phyloP scores from a whole-genome alignment of 345 rosid genomes.

The Hypericum perforatum region DNA sequence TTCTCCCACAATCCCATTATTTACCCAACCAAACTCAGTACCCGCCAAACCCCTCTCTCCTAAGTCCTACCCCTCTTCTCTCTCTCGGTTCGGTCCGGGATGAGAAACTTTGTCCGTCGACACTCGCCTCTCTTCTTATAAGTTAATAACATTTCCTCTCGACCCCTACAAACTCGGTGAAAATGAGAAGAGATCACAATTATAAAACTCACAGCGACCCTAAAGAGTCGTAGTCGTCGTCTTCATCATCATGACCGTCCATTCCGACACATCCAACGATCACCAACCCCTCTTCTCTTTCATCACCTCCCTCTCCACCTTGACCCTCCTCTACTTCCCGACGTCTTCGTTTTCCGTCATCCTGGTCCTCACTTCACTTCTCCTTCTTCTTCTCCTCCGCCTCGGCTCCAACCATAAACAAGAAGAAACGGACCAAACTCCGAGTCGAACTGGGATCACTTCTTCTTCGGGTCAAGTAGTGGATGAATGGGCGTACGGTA shows the following conservation, averaged over 20 bases:
- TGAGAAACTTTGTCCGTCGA: too few species aligned
- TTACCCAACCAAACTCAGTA: too few species aligned
- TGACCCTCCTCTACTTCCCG: constrained; percentile 50
- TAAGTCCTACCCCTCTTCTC: too few species aligned
- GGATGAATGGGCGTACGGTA: constrained; percentile 16
- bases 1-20: too few species aligned
- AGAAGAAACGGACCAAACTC: not conserved
- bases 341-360: constrained; percentile 38
- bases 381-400: constrained; percentile 44
- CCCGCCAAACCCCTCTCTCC: too few species aligned
- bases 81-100: too few species aligned
- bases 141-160: too few species aligned
- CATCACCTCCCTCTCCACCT: constrained; percentile 37
- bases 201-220: too few species aligned
- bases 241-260: constrained; percentile 8
- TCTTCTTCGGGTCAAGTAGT: constrained; percentile 2
- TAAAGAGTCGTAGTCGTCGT: not conserved
- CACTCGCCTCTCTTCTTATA: too few species aligned
- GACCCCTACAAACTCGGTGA: too few species aligned
- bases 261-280: constrained; percentile 12
- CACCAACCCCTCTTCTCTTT: constrained; percentile 42
- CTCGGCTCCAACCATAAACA: constrained; percentile 29
- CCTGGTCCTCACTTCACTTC: constrained; percentile 31
- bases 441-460: not conserved
- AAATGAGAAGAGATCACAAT: too few species aligned